These are phyloP conservation scores for Selaginella tamariscina DNA, from an alignment of 75 land plant species.

Conservation along the genomic window DNA sequence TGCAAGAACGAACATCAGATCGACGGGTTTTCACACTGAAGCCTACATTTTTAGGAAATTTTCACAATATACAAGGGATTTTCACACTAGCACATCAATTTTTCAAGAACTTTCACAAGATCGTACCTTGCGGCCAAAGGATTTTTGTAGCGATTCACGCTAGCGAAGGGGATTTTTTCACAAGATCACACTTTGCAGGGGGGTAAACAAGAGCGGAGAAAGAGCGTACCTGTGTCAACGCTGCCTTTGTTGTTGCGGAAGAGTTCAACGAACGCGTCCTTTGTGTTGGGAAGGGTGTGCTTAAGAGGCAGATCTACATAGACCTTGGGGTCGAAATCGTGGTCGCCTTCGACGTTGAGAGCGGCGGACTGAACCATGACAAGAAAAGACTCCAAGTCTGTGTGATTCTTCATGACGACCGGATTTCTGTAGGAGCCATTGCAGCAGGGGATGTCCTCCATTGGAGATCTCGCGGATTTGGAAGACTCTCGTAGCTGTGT, in stretches of 20 bases:
- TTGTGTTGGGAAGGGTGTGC: slow-evolving; percentile 24
- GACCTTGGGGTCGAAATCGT: slow-evolving; percentile 63
- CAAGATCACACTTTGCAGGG: no score
- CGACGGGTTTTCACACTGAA: not conserved
- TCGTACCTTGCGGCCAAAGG: no score
- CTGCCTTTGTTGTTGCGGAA: slow-evolving; percentile 22
- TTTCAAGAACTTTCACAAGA: no score
- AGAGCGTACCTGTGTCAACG: slow-evolving; percentile 21
- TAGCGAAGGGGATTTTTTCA: no score
- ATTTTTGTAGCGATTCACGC: no score
- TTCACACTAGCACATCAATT: no score
- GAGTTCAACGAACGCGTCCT: slow-evolving; percentile 31
- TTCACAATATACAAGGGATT: no score
- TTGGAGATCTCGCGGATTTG: no score
- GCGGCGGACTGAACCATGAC: slow-evolving; percentile 46
- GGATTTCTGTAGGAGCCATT: not conserved
- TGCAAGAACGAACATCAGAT: slow-evolving; percentile 11
- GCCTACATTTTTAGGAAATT: no score
- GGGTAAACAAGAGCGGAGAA: not conserved
- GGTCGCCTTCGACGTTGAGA: slow-evolving; percentile 32
- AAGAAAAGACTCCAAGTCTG: slow-evolving; percentile 38
- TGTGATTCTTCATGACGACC: not conserved
- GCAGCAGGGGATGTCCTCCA: not conserved
- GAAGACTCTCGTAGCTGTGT: no score
- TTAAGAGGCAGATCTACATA: slow-evolving; percentile 72